These are phyloP conservation scores for Xylaria scruposa DNA, from an alignment of 495 filamentous ascomycete genomes.

Conservation along the genomic window DNA sequence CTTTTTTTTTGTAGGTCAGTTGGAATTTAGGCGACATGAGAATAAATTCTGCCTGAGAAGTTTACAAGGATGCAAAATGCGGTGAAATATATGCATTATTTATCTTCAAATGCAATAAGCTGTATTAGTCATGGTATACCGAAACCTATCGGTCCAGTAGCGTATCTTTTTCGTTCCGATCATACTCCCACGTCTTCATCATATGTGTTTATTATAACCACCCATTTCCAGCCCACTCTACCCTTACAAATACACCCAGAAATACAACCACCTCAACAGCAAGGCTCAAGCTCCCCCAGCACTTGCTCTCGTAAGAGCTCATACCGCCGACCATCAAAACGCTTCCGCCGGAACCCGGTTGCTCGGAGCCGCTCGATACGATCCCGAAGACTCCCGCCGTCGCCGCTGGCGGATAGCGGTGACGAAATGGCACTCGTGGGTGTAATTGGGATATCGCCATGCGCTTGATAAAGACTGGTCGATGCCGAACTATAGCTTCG, in stretches of 20 bases:
- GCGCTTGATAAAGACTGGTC: not conserved
- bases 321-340: constrained; percentile 57
- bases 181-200: not conserved
- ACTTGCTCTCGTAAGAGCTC: constrained; percentile 54
- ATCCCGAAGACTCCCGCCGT: constrained; percentile 33
- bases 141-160: not conserved
- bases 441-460: not conserved
- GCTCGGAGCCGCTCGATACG: constrained; percentile 55
- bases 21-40: not conserved
- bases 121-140: not conserved
- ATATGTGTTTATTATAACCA: not conserved
- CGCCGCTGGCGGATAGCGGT: constrained; percentile 16
- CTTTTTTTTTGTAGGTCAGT: not conserved
- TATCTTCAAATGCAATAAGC: not conserved
- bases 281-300: constrained; percentile 34
- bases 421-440: constrained; percentile 20
- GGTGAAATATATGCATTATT: not conserved
- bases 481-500: constrained; percentile 13
- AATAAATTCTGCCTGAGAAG: not conserved
- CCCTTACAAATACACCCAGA: not conserved
- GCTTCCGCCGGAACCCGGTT: constrained; percentile 54
- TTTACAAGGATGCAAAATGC: not conserved
- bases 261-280: not conserved
- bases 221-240: not conserved
- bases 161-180: no score